A percentile compares a stretch with the other conserved stretches of the same genome.
These are phyloP conservation scores for Acorus calamus DNA, from an alignment of 106 monocot genomes.

Conservation along the genomic window DNA sequence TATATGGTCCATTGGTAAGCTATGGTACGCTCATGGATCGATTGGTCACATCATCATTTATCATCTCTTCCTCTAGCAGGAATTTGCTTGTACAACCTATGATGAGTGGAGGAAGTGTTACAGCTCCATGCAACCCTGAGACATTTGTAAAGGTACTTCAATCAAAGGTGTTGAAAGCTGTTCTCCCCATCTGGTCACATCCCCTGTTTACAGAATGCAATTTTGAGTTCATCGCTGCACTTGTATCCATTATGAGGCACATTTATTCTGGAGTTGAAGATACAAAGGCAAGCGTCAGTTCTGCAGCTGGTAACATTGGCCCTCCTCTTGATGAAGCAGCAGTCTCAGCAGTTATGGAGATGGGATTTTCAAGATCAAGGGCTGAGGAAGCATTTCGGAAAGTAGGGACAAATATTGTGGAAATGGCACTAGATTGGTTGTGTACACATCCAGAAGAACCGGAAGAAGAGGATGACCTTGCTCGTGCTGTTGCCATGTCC, in stretches of 20 bases:
- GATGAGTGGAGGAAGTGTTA: conserved; percentile 25
- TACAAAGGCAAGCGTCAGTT: conserved; percentile 34
- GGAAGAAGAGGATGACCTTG: conserved; percentile 98
- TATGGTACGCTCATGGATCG: conserved; percentile 86
- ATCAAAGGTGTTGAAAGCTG: conserved; percentile 74
- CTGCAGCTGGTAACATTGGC: conserved; percentile 33
- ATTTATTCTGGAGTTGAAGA: conserved; percentile 82
- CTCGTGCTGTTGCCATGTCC: conserved; percentile 94
- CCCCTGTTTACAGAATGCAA: conserved; percentile 72
- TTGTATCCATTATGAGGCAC: conserved; percentile 89
- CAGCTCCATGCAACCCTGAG: conserved; percentile 63
- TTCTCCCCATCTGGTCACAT: conserved; percentile 93
- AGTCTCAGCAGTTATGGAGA: conserved; percentile 83
- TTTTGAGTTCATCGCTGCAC: conserved; percentile 59
- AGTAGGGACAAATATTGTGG: conserved; percentile 91
- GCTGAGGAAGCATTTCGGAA: conserved; percentile 98
- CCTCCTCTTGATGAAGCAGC: conserved; percentile 90
- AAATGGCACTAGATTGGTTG: conserved; percentile 92
- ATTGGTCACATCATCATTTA: conserved; percentile 77
- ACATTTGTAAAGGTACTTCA: conserved; percentile 84
- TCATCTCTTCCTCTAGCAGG: conserved; percentile 63
- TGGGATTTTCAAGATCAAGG: conserved; percentile 88
- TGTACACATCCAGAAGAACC: conserved; percentile 96
- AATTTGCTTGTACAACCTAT: conserved; percentile 91
- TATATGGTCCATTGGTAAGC: conserved; percentile 78